A percentile compares a stretch with the other conserved stretches of the same genome.
Conservation (phyloP, 78 protist genomes). For the Andalucia godoyi region DNA sequence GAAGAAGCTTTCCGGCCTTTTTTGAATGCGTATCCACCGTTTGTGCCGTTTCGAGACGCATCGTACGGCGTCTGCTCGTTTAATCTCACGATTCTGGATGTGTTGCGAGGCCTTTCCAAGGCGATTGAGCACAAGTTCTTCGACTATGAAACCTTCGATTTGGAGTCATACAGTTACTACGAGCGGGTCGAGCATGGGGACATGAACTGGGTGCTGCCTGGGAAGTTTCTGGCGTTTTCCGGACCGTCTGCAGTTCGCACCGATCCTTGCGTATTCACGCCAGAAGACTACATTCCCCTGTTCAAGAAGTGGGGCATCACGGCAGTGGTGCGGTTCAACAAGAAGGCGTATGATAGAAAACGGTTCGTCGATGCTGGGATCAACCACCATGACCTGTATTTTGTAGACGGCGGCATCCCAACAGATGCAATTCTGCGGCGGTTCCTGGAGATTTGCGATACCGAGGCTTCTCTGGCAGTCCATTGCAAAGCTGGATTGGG, state of each 20-base stretch:
- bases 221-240: constrained; percentile 58
- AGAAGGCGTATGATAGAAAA: constrained; percentile 25
- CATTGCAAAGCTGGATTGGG: constrained; percentile 65
- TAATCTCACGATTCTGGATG: constrained; percentile 25
- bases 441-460: constrained; percentile 41
- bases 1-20: constrained; percentile 25
- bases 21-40: constrained; percentile 6
- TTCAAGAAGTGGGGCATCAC: constrained; percentile 33
- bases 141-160: constrained; percentile 20
- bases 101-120: constrained; percentile 13
- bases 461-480: constrained; percentile 11
- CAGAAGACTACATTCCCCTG: constrained; percentile 29
- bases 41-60: constrained; percentile 71
- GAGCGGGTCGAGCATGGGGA: constrained; percentile 75
- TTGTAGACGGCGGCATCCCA: constrained; percentile 66
- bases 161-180: constrained; percentile 33
- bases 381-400: constrained; percentile 54
- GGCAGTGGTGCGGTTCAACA: constrained; percentile 62
- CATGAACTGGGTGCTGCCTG: constrained; percentile 77
- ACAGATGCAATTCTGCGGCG: constrained; percentile 18
- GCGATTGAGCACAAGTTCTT: constrained; percentile 14
- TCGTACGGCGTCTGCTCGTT: constrained; percentile 34
- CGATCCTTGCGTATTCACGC: constrained; percentile 26
- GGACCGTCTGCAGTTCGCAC: too few species aligned
- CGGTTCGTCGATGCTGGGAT: constrained; percentile 27